Percentiles rank a stretch among this genome's conserved stretches.
phyloP scores from a whole-genome alignment of 257 asterid genomes.

The Craterostigma plantagineum region DNA sequence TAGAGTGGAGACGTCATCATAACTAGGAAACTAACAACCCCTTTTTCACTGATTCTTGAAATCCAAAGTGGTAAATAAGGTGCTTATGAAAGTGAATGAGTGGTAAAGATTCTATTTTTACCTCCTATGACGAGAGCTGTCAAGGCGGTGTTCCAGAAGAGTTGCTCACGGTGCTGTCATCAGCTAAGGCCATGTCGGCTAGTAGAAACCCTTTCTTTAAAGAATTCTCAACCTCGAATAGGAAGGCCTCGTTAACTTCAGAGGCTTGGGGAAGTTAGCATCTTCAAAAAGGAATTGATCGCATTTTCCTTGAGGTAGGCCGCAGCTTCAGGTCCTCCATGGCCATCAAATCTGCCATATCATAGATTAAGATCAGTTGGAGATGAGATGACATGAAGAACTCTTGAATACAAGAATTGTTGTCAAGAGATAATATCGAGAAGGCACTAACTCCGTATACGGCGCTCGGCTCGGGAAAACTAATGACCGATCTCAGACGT shows the following conservation, averaged over 20 bases:
- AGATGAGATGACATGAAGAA: too few relatives aligned
- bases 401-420: too few relatives aligned
- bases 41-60: too few relatives aligned
- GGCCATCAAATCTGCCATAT: slow-evolving; percentile 60
- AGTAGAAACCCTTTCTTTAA: slow-evolving; percentile 38
- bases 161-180: slow-evolving; percentile 15
- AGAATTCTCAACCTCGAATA: slow-evolving; percentile 24
- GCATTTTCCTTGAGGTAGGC: slow-evolving; percentile 39
- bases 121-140: slow-evolving; percentile 3
- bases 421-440: too few relatives aligned
- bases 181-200: slow-evolving; percentile 54
- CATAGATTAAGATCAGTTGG: background rate
- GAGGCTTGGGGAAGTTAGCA: slow-evolving; percentile 34
- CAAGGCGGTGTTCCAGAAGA: slow-evolving; percentile 7
- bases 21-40: too few relatives aligned
- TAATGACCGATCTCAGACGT: slow-evolving; percentile 38
- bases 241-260: slow-evolving; percentile 24
- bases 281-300: slow-evolving; percentile 42
- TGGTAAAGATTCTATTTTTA: background rate
- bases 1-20: too few relatives aligned
- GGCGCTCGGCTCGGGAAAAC: slow-evolving; percentile 49
- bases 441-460: slow-evolving; percentile 45
- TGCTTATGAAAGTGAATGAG: background rate
- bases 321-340: slow-evolving; percentile 93
- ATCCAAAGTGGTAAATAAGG: too few relatives aligned